phyloP scores from a whole-genome alignment of 208 protist genomes.

The Leishmania aethiopica region DNA sequence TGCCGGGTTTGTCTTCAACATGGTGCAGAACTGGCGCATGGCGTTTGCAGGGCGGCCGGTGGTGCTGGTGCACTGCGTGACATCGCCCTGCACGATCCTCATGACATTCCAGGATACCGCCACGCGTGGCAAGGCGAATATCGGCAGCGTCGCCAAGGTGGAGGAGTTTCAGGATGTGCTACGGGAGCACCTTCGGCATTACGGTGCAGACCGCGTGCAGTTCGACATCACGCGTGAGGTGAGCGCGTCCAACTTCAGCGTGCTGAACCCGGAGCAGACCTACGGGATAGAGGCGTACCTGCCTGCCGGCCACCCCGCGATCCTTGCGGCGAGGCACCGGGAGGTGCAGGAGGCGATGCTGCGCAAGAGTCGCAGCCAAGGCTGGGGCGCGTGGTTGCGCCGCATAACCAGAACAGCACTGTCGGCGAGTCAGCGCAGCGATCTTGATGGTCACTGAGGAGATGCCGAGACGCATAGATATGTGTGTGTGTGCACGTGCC shows the following conservation, averaged over 20 bases:
- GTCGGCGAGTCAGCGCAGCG: slow-evolving; percentile 49
- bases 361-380: slow-evolving; percentile 21
- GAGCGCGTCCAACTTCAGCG: slow-evolving; percentile 62
- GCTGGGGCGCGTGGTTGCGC: slow-evolving; percentile 66
- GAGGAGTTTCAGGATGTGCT: slow-evolving; percentile 84
- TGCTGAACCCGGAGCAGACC: slow-evolving; percentile 62
- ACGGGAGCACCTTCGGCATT: slow-evolving; percentile 73
- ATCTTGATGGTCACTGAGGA: slow-evolving; percentile 30
- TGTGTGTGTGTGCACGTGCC: neutral
- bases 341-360: slow-evolving; percentile 24
- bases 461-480: neutral
- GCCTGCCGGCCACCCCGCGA: slow-evolving; percentile 69
- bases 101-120: slow-evolving; percentile 89
- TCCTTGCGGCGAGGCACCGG: slow-evolving; percentile 26
- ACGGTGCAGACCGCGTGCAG: slow-evolving; percentile 69
- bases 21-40: slow-evolving; percentile 90
- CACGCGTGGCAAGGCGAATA: slow-evolving; percentile 66
- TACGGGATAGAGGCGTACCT: slow-evolving; percentile 65
- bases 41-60: slow-evolving; percentile 76
- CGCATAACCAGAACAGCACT: slow-evolving; percentile 38
- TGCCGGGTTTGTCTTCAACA: slow-evolving; percentile 69
- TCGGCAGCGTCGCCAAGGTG: slow-evolving; percentile 73
- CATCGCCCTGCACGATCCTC: slow-evolving; percentile 79
- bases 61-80: slow-evolving; percentile 83
- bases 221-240: slow-evolving; percentile 86